Conservation (phyloP, 148 eudicot genomes). For the Mesembryanthemum crystallinum region DNA sequence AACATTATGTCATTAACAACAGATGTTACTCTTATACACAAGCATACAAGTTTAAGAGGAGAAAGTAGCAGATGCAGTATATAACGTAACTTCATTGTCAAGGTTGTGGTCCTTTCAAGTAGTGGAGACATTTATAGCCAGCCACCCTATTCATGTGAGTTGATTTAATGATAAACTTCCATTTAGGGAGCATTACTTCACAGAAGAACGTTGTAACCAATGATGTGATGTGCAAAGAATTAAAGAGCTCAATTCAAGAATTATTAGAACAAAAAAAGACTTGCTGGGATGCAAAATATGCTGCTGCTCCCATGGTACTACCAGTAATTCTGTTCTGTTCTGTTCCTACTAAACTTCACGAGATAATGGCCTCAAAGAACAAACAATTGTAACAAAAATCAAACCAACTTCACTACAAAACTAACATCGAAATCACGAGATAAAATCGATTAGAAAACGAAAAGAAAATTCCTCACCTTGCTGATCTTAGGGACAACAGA, state of each 20-base stretch:
- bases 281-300: background rate
- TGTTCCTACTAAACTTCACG: conserved; percentile 28
- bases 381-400: conserved; percentile 26
- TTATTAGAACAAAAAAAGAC: conserved; percentile 1
- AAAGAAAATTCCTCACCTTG: conserved; percentile 53
- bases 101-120: conserved; percentile 28
- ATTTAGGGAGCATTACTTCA: conserved; percentile 18
- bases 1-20: conserved; percentile 17
- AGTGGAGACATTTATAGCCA: conserved; percentile 34
- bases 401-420: background rate
- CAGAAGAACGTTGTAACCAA: conserved; percentile 38
- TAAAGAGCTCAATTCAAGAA: conserved; percentile 9
- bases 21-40: conserved; percentile 9
- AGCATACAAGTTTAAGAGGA: conserved; percentile 2
- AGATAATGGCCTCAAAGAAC: conserved; percentile 23
- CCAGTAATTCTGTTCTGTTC: conserved; percentile 16
- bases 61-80: conserved; percentile 13
- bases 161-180: conserved; percentile 62
- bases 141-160: conserved; percentile 75
- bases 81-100: conserved; percentile 31
- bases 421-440: conserved; percentile 11
- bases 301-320: background rate
- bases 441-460: conserved; percentile 33
- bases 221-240: conserved; percentile 30
- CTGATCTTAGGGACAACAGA: conserved; percentile 85